Base-by-base conservation (phyloP, 164 flowering plant species). In the Warburgia ugandensis region DNA sequence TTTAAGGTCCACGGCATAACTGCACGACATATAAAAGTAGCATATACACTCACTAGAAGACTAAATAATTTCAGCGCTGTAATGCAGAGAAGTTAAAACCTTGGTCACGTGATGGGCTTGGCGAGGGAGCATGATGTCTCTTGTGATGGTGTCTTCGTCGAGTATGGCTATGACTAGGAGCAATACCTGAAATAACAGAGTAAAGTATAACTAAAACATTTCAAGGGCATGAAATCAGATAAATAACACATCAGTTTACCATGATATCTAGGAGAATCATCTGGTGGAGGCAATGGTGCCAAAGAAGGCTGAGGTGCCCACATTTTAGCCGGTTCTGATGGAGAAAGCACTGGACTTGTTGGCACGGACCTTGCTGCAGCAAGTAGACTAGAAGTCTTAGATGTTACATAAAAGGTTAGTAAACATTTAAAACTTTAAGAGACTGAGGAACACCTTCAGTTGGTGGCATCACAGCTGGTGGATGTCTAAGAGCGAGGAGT, bases 221-320 rank as follows among this genome's bases (percentile, higher is more conserved):
- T 26, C 30, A 11, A 29, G 40, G 16, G 19, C 12, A 20, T 2
- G 55, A 39, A 6, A 45, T 9, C 54, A 45, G 31, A n/a, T 50
- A 45, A 43, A 22, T n/a, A 52, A 28, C 6, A 36, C 22, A 54
- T 16, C 37, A 50, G 28, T n/a, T 16, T 60, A 83, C 95, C 86
- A 60, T 48, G 62, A 58, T 64, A 41, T 36, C 36, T 50, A 12
- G 87, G 84, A 60, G 77, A 69, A 49, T 77, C 74, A 49, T 80
- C 68, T 31, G 78, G 80, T 39, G 72, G 72, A 52, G 63, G 30
- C 16, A 71, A 49, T 52, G 69, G 75, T 36, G 38, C 63, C 50
- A 42, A 38, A 48, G 62, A 56, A 56, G 56, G 67, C 29, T 47
- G 58, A 61, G 39, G 1, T 29, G 38, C 41, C 46, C 33, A 57